These are phyloP conservation scores for Sarcodon aspratus DNA, from an alignment of 768 basidiomycete species.

Conservation along the genomic window DNA sequence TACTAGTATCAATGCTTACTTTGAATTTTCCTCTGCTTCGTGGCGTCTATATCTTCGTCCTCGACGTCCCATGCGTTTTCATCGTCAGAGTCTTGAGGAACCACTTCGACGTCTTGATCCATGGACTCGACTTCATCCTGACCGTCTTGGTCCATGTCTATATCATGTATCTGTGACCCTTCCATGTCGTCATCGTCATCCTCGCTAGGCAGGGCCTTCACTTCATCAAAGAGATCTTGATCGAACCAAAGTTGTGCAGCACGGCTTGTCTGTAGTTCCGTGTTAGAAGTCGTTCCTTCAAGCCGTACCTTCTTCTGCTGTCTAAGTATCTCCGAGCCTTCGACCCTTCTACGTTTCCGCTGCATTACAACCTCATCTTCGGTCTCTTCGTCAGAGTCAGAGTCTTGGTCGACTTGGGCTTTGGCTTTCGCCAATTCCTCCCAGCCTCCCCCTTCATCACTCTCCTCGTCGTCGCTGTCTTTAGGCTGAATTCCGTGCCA, in stretches of 20 bases:
- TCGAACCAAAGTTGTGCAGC: constrained; percentile 90
- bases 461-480: constrained; percentile 29
- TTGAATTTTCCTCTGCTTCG: constrained; percentile 50
- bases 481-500: constrained; percentile 64
- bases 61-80: constrained; percentile 74
- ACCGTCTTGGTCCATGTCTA: constrained; percentile 17
- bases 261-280: constrained; percentile 28
- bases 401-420: constrained; percentile 27
- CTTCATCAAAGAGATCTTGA: constrained; percentile 76
- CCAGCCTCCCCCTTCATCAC: constrained; percentile 49
- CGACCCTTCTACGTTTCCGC: constrained; percentile 23
- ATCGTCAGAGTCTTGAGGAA: constrained; percentile 57
- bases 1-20: constrained; percentile 34
- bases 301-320: constrained; percentile 42
- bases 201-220: constrained; percentile 29
- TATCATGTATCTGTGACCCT: constrained; percentile 14
- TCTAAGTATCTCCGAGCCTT: constrained; percentile 8
- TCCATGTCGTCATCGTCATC: constrained; percentile 27
- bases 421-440: constrained; percentile 52
- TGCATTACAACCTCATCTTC: constrained; percentile 40
- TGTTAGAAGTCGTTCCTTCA: constrained; percentile 31
- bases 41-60: constrained; percentile 62
- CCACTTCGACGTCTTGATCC: constrained; percentile 39
- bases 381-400: constrained; percentile 36
- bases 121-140: constrained; percentile 15